These are phyloP conservation scores for Ensete glaucum DNA, from an alignment of 176 grass and related monocot genomes.

Conservation along the genomic window DNA sequence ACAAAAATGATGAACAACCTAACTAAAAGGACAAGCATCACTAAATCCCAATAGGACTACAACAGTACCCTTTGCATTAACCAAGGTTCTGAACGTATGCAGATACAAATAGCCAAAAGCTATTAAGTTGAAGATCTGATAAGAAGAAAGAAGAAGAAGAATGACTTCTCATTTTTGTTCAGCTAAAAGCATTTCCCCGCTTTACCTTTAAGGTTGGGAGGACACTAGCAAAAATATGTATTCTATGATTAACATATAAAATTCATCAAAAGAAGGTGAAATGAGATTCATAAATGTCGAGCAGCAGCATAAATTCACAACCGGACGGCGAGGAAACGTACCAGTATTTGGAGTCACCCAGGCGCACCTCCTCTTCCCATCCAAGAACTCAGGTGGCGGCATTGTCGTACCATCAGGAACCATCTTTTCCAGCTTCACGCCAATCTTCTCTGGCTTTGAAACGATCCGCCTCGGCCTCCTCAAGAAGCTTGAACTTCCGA, in stretches of 20 bases:
- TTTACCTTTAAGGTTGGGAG: no score
- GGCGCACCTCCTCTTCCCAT: slow-evolving; percentile 56
- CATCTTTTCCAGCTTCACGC: slow-evolving; percentile 19
- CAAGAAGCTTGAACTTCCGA: slow-evolving; percentile 22
- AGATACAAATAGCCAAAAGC: no score
- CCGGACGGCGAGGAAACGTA: slow-evolving; percentile 22
- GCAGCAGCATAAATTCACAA: background rate
- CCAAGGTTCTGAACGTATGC: no score
- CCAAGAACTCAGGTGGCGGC: slow-evolving; percentile 21
- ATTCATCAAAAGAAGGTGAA: background rate
- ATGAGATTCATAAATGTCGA: background rate
- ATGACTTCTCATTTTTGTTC: background rate
- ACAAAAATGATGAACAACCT: background rate
- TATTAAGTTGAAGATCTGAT: no score
- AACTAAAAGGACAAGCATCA: background rate
- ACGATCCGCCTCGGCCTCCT: slow-evolving; percentile 32
- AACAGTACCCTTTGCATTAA: no score
- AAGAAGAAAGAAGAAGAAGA: no score
- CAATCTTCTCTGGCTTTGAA: slow-evolving; percentile 12
- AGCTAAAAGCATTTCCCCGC: background rate
- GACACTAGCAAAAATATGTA: no score
- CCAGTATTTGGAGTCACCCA: slow-evolving; percentile 86
- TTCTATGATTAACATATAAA: no score
- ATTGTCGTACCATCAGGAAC: slow-evolving; percentile 18
- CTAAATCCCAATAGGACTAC: no score